These are phyloP conservation scores for Brassica incana DNA, from an alignment of 345 rosid species.

Conservation along the genomic window DNA sequence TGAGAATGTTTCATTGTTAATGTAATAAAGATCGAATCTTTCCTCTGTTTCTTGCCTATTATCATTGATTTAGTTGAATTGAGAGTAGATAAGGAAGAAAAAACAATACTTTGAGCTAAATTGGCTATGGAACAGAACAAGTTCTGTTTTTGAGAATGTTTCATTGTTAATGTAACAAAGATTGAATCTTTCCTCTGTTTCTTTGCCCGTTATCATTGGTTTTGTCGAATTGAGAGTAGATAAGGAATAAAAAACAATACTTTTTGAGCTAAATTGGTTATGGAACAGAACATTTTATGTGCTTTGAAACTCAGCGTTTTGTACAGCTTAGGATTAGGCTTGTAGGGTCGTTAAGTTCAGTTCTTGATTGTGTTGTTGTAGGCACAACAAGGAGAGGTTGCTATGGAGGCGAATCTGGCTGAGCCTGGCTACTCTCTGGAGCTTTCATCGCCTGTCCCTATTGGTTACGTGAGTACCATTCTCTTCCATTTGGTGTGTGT, in stretches of 20 bases:
- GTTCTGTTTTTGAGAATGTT: slow-evolving; percentile 11
- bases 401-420: slow-evolving; percentile 64
- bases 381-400: slow-evolving; percentile 82
- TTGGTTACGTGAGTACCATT: slow-evolving; percentile 60
- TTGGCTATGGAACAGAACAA: background rate
- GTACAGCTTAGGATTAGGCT: background rate
- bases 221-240: too few species aligned
- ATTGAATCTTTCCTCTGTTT: too few species aligned
- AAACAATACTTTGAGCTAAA: background rate
- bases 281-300: too few species aligned
- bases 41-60: too few species aligned
- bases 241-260: too few species aligned
- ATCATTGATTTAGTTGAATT: too few species aligned
- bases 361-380: slow-evolving; percentile 30
- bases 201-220: too few species aligned
- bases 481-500: background rate
- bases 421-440: slow-evolving; percentile 74
- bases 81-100: too few species aligned
- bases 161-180: too few species aligned
- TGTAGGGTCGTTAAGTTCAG: background rate
- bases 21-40: too few species aligned
- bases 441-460: slow-evolving; percentile 69
- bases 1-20: too few species aligned
- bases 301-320: background rate
- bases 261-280: too few species aligned